phyloP scores from a whole-genome alignment of 1,284 basidiomycete genomes.

The Pisolithus thermaeus region DNA sequence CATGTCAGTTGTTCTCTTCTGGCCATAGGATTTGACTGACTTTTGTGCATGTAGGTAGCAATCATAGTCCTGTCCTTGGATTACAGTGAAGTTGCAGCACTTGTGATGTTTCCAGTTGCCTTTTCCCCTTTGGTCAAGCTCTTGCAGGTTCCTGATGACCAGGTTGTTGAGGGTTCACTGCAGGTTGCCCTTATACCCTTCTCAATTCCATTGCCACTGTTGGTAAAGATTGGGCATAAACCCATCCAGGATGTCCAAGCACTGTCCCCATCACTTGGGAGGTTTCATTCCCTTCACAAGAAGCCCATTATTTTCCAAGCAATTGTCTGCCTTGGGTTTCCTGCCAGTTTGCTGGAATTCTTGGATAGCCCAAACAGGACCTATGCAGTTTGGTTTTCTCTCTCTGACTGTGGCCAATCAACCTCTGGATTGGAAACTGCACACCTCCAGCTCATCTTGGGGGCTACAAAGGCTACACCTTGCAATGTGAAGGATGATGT shows the following conservation, averaged over 20 bases:
- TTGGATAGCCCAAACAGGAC: conserved; percentile 18
- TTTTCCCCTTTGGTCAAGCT: conserved; percentile 20
- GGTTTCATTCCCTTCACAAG: conserved; percentile 2
- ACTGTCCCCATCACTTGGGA: background rate
- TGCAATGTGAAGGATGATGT: conserved; percentile 36
- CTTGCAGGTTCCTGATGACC: conserved; percentile 29
- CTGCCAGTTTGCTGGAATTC: conserved; percentile 21
- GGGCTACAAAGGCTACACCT: conserved; percentile 34
- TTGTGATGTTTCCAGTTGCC: conserved; percentile 41
- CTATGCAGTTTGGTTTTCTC: conserved; percentile 37
- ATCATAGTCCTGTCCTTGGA: conserved; percentile 44
- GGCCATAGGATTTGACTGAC: conserved; percentile 4
- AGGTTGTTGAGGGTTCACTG: conserved; percentile 9
- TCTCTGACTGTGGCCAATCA: conserved; percentile 19
- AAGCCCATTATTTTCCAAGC: conserved; percentile 16
- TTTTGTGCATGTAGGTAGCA: conserved; percentile 37
- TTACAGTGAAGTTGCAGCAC: conserved; percentile 32
- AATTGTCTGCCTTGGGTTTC: conserved; percentile 23
- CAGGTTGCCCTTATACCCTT: conserved; percentile 26
- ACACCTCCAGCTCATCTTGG: conserved; percentile 40
- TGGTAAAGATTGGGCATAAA: conserved; percentile 13
- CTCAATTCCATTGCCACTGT: conserved; percentile 12
- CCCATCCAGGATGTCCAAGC: conserved; percentile 7
- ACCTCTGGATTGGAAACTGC: conserved; percentile 38
- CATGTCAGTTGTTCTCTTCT: conserved; percentile 32